A percentile compares a stretch with the other conserved stretches of the same genome.
Evolutionary conservation across 2,329 filamentous ascomycete species (phyloP).

Genomic region (Lachnellula cervina): DNA sequence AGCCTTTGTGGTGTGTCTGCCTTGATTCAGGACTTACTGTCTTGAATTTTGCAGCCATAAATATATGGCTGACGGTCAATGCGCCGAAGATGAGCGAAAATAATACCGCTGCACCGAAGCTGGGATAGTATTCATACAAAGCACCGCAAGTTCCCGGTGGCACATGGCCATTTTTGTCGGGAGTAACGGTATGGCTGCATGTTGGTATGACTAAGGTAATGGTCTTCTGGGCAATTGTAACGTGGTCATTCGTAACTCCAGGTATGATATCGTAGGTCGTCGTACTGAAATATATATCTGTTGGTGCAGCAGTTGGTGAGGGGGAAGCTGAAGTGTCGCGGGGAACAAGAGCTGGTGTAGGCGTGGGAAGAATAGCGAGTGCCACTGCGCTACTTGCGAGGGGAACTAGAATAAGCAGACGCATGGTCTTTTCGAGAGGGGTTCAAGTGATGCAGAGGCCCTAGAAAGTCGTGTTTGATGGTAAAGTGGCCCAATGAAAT

Average conservation of each 20-base stretch:
- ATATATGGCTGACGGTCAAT: constrained; percentile 28
- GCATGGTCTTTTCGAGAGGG: not conserved
- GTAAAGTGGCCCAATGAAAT: not conserved
- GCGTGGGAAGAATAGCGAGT: not conserved
- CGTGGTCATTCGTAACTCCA: constrained; percentile 27
- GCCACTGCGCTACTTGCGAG: not conserved
- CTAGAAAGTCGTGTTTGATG: not conserved
- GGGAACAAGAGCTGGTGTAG: not conserved
- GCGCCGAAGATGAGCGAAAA: constrained; percentile 33
- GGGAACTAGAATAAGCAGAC: not conserved
- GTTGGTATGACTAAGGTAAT: constrained; percentile 26
- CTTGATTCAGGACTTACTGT: constrained; percentile 18
- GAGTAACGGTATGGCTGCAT: constrained; percentile 34
- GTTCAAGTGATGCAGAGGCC: not conserved
- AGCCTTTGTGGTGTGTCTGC: not conserved
- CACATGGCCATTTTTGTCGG: constrained; percentile 34
- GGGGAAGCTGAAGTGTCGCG: not conserved
- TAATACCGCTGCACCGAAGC: constrained; percentile 32
- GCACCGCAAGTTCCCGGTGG: constrained; percentile 33
- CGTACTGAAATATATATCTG: constrained; percentile 23
- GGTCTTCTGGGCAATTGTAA: constrained; percentile 31
- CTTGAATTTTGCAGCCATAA: constrained; percentile 32
- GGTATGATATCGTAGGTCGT: constrained; percentile 29
- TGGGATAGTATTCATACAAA: constrained; percentile 35
- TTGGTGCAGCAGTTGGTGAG: not conserved